Conservation (phyloP, 176 grass and related monocot species). For the Musa acuminata region DNA sequence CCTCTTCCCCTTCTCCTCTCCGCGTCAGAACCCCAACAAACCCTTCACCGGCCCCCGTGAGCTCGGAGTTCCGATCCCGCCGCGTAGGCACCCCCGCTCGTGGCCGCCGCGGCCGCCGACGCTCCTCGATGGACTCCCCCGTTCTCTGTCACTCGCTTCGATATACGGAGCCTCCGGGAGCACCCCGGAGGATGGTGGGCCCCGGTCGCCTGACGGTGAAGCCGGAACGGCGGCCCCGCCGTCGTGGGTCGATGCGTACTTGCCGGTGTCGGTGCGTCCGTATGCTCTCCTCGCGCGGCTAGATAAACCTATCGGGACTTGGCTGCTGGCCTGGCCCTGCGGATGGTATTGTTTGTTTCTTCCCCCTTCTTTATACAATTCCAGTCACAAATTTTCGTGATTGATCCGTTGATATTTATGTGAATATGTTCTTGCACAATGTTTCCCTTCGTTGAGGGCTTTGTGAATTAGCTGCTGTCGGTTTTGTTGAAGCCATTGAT, state of each 20-base stretch:
- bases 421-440: too few species aligned
- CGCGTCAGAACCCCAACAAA: not conserved
- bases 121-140: constrained; percentile 1
- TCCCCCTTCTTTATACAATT: not conserved
- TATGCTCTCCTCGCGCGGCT: constrained; percentile 72
- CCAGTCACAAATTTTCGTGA: not conserved
- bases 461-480: too few species aligned
- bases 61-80: not conserved
- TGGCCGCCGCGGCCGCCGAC: constrained; percentile 12
- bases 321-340: constrained; percentile 81
- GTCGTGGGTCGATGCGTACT: constrained; percentile 56
- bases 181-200: not conserved
- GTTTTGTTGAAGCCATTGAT: too few species aligned
- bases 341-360: constrained; percentile 38
- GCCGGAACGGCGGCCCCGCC: not conserved
- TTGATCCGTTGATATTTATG: not conserved
- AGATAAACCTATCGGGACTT: constrained; percentile 74
- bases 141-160: not conserved
- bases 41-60: not conserved
- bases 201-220: constrained; percentile 7
- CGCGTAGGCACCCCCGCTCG: not conserved
- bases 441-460: too few species aligned
- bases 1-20: constrained; percentile 4
- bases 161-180: not conserved
- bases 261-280: constrained; percentile 43